Evolutionary conservation across 225 moss, liverwort and hornwort species (phyloP).

Genomic region (Sphagnum tenellum): DNA sequence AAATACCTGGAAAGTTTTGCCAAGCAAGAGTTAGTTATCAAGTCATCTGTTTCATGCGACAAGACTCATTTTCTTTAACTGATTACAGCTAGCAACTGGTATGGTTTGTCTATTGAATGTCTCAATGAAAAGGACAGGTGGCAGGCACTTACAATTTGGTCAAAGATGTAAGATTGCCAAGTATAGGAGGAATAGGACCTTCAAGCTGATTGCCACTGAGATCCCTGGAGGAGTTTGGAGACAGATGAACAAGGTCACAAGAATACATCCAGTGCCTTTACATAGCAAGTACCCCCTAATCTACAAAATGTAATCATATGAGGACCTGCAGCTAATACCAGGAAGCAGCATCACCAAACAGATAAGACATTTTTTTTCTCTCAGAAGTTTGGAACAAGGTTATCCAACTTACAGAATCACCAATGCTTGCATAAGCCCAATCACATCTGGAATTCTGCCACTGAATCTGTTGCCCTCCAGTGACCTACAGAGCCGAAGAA

Average conservation of each 20-base stretch:
- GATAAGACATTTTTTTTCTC: not conserved
- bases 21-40: too few relatives aligned
- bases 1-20: slow-evolving; percentile 23
- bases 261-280: too few relatives aligned
- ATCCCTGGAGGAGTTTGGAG: slow-evolving; percentile 16
- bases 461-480: slow-evolving; percentile 45
- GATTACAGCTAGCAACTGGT: too few relatives aligned
- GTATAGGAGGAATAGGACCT: slow-evolving; percentile 46
- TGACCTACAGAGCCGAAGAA: slow-evolving; percentile 11
- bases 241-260: too few relatives aligned
- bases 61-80: not conserved
- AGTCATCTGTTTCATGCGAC: not conserved
- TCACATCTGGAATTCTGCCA: slow-evolving; percentile 39
- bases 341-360: not conserved
- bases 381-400: not conserved
- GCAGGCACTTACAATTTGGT: slow-evolving; percentile 41
- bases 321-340: too few relatives aligned
- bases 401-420: slow-evolving; percentile 30
- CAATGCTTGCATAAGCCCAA: slow-evolving; percentile 49
- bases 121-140: not conserved
- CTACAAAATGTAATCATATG: too few relatives aligned
- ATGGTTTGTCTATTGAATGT: not conserved
- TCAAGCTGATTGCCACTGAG: slow-evolving; percentile 44
- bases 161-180: slow-evolving; percentile 50
- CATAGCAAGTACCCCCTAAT: too few relatives aligned